Evolutionary conservation across 208 protist genomes (phyloP).

Genomic region (Trypanosoma rangeli): DNA sequence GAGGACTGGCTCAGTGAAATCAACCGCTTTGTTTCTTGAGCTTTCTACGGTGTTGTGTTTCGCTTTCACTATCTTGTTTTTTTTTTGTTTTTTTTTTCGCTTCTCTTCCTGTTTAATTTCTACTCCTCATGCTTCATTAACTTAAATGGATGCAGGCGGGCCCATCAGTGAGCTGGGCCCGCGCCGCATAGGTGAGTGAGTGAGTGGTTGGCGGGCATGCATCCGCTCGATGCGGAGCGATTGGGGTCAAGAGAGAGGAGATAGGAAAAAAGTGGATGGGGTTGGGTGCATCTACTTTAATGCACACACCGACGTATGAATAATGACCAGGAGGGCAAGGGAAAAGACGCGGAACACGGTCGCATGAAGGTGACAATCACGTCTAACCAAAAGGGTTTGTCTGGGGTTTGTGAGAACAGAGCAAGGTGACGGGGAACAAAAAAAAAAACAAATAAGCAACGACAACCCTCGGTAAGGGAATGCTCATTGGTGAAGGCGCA

Average conservation of each 20-base stretch:
- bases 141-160: neutral
- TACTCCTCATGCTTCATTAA: neutral
- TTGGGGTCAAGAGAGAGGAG: neutral
- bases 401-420: neutral
- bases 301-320: neutral
- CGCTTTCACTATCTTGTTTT: neutral
- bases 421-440: neutral
- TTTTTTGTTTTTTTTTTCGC: neutral
- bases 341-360: neutral
- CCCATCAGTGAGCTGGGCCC: neutral
- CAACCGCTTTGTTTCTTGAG: conserved; percentile 77
- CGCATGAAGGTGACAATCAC: neutral
- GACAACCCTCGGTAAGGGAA: conserved; percentile 8
- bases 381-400: neutral
- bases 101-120: neutral
- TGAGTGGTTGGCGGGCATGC: no score
- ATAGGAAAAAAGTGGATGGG: neutral
- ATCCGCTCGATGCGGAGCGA: no score
- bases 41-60: neutral
- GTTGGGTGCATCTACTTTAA: neutral
- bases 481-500: neutral
- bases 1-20: conserved; percentile 81
- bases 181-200: neutral
- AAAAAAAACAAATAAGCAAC: conserved; percentile 14
- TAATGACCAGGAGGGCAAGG: neutral